Evolutionary conservation across 2,329 filamentous ascomycete genomes (phyloP).

Genomic region (Diatrype stigma): DNA sequence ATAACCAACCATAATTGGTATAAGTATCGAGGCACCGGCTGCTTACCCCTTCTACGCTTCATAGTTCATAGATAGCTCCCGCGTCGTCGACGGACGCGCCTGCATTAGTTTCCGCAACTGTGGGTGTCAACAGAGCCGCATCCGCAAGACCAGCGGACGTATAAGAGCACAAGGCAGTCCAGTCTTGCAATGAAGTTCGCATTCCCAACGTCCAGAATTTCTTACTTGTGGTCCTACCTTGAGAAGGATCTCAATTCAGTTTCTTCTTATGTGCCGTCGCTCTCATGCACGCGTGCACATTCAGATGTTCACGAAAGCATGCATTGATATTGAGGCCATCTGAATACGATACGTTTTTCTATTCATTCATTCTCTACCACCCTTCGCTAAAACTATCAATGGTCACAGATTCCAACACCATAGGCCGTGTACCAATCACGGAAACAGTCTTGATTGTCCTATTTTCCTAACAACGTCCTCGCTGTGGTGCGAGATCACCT

Average conservation of each 20-base stretch:
- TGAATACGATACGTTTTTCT: too few species aligned
- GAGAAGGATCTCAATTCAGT: too few species aligned
- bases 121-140: background rate
- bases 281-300: too few species aligned
- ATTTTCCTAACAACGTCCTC: background rate
- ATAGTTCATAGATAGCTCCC: background rate
- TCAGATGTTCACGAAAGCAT: too few species aligned
- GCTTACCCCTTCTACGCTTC: background rate
- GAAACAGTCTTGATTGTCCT: background rate
- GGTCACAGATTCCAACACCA: too few species aligned
- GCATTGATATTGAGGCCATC: too few species aligned
- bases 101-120: background rate
- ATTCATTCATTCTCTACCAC: too few species aligned
- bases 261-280: too few species aligned
- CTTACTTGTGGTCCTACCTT: too few species aligned
- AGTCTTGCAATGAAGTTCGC: background rate
- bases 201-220: background rate
- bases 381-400: too few species aligned
- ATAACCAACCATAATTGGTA: background rate
- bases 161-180: background rate
- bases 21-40: background rate
- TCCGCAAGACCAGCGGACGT: background rate
- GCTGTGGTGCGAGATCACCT: conserved; percentile 16
- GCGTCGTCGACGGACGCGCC: background rate
- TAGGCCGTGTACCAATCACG: background rate